Conservation (phyloP, 805 yeast genomes). For the Scheffersomyces ergatensis region DNA sequence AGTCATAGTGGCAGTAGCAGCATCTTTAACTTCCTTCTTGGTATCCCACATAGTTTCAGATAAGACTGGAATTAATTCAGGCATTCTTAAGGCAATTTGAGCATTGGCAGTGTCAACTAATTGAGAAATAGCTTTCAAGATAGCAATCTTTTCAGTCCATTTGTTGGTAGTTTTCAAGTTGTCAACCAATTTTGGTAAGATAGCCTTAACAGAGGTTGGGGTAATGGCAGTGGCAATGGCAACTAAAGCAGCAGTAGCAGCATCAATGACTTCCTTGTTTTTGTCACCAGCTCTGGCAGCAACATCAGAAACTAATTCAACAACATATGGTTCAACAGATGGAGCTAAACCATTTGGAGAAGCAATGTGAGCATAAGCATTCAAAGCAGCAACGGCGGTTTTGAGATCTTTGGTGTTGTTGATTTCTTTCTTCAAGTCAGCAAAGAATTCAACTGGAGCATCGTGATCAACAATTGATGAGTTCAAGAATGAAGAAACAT, state of each 20-base stretch:
- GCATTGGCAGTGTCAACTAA: slow-evolving; percentile 92
- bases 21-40: slow-evolving; percentile 94
- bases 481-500: slow-evolving; percentile 90
- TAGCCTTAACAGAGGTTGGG: slow-evolving; percentile 89
- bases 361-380: slow-evolving; percentile 84
- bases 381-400: slow-evolving; percentile 73
- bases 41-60: slow-evolving; percentile 99
- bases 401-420: slow-evolving; percentile 67
- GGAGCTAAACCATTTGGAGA: slow-evolving; percentile 75
- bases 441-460: slow-evolving; percentile 87
- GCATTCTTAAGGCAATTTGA: slow-evolving; percentile 98
- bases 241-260: slow-evolving; percentile 72
- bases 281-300: slow-evolving; percentile 88
- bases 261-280: slow-evolving; percentile 67
- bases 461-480: slow-evolving; percentile 98
- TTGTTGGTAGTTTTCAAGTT: slow-evolving; percentile 74
- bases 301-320: slow-evolving; percentile 68
- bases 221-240: slow-evolving; percentile 81
- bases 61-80: slow-evolving; percentile 96
- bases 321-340: slow-evolving; percentile 94
- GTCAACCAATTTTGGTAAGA: slow-evolving; percentile 76
- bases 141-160: slow-evolving; percentile 97
- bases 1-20: slow-evolving; percentile 94
- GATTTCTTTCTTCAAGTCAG: slow-evolving; percentile 70
- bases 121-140: slow-evolving; percentile 78